Evolutionary conservation across 257 asterid genomes (phyloP).

Genomic region (Solanum medicagineum): DNA sequence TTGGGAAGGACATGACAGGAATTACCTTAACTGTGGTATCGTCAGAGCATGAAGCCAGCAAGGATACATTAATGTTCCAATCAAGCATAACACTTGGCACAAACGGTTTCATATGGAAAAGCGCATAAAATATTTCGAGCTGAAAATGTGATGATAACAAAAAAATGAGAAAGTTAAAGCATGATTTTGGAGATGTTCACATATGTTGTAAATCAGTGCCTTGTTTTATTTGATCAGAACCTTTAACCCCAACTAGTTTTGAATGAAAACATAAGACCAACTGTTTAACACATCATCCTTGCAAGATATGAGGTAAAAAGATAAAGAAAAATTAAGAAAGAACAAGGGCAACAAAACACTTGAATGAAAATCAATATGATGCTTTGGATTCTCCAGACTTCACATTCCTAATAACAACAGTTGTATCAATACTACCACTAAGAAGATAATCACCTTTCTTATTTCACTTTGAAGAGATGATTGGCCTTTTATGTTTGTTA

Average conservation of each 20-base stretch:
- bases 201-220: background rate
- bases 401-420: constrained; percentile 87
- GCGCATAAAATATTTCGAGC: background rate
- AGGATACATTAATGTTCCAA: background rate
- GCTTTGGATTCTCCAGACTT: constrained; percentile 71
- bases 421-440: constrained; percentile 83
- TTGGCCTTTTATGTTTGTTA: constrained; percentile 84
- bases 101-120: background rate
- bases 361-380: constrained; percentile 80
- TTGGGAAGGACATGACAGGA: no score
- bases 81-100: constrained; percentile 12
- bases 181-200: background rate
- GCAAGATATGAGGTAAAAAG: background rate
- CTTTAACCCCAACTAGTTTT: background rate
- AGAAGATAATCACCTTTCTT: constrained; percentile 89
- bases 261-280: background rate
- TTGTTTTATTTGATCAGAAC: background rate
- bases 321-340: background rate
- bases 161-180: background rate
- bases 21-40: no score
- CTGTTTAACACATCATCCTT: background rate
- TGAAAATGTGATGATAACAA: background rate
- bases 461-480: constrained; percentile 92
- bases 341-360: constrained; percentile 20
- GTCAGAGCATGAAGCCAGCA: constrained; percentile 81